Percentiles rank a stretch among this genome's conserved stretches.
Evolutionary conservation across 345 rosid genomes (phyloP).

Genomic region (Conringia planisiliqua): DNA sequence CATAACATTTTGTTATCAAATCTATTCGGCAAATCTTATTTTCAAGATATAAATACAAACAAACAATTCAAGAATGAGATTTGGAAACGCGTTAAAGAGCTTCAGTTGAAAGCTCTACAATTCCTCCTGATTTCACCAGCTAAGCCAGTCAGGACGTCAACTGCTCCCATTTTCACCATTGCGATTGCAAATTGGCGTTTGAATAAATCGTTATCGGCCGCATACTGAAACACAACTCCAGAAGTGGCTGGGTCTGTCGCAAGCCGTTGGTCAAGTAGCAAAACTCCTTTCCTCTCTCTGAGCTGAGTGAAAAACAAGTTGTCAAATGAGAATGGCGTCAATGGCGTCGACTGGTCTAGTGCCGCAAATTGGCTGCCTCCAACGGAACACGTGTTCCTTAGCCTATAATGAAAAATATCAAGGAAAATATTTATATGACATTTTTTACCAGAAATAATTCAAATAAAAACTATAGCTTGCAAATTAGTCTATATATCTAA

Average conservation of each 20-base stretch:
- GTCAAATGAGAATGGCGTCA: slow-evolving; percentile 42
- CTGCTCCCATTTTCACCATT: slow-evolving; percentile 57
- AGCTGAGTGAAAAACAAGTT: slow-evolving; percentile 48
- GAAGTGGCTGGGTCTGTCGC: slow-evolving; percentile 41
- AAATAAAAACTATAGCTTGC: neutral
- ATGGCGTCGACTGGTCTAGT: slow-evolving; percentile 56
- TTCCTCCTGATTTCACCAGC: slow-evolving; percentile 62
- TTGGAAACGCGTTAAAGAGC: neutral
- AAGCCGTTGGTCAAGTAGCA: slow-evolving; percentile 58
- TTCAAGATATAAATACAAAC: neutral
- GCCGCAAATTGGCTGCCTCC: slow-evolving; percentile 46
- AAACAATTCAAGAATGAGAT: slow-evolving; percentile 4
- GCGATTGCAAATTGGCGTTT: slow-evolving; percentile 48
- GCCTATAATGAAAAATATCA: slow-evolving; percentile 8
- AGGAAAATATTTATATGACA: neutral
- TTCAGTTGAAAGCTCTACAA: slow-evolving; percentile 52
- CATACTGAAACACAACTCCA: slow-evolving; percentile 42
- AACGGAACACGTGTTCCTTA: slow-evolving; percentile 40
- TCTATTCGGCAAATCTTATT: slow-evolving; percentile 3
- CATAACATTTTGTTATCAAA: neutral
- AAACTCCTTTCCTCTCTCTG: slow-evolving; percentile 45
- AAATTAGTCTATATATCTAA: neutral
- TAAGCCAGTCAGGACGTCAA: slow-evolving; percentile 53
- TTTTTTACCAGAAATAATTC: neutral
- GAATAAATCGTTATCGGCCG: slow-evolving; percentile 34